A percentile compares a stretch with the other conserved stretches of the same genome.
These are phyloP conservation scores for Galeopsis tetrahit DNA, from an alignment of 257 asterid genomes.

Conservation along the genomic window DNA sequence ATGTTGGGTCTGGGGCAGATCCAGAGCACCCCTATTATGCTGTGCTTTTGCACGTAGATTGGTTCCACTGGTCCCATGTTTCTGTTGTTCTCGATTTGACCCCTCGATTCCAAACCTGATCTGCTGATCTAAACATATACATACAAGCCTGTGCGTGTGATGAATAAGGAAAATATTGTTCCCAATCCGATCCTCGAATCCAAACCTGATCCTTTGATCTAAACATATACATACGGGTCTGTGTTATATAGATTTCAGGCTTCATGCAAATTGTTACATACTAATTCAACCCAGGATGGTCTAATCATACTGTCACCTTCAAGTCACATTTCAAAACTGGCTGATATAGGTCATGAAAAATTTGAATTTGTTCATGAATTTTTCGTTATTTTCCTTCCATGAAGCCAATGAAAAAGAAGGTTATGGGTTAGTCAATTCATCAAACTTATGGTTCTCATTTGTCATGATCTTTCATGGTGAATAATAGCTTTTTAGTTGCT, in stretches of 20 bases:
- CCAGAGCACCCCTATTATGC: background rate
- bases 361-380: background rate
- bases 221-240: background rate
- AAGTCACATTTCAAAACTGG: constrained; percentile 4
- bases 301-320: background rate
- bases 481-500: background rate
- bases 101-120: background rate
- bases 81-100: background rate
- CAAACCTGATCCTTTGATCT: background rate
- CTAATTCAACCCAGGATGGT: background rate
- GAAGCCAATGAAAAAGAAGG: background rate
- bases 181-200: background rate
- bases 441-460: background rate
- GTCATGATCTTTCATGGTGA: constrained; percentile 5
- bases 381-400: background rate
- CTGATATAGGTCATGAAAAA: background rate
- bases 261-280: background rate
- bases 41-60: background rate
- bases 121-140: background rate
- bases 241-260: background rate
- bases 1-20: background rate
- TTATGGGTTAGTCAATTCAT: background rate
- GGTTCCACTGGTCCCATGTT: background rate
- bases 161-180: background rate
- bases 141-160: background rate